Conservation (phyloP, 2,329 filamentous ascomycete genomes). For the Fusarium nematophilum region DNA sequence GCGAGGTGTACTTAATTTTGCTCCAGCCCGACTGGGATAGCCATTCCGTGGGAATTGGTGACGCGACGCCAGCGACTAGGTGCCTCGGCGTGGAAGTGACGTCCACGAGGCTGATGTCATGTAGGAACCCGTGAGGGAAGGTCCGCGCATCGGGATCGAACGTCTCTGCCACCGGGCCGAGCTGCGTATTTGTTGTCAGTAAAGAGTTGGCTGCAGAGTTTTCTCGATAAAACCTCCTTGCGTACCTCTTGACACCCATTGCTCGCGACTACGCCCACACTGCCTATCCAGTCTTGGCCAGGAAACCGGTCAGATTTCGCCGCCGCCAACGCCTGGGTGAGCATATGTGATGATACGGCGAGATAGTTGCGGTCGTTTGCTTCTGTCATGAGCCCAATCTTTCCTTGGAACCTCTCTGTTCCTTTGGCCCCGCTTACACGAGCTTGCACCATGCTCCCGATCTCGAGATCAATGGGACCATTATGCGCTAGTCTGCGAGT, state of each 20-base stretch:
- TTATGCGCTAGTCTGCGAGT: neutral
- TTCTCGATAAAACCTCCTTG: neutral
- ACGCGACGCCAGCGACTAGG: neutral
- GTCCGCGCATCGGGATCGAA: neutral
- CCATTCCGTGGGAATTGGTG: neutral
- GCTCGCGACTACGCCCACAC: neutral
- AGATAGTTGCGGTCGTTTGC: neutral
- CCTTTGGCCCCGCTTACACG: neutral
- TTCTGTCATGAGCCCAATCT: neutral
- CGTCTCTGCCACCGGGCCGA: neutral
- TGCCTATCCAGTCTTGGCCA: neutral
- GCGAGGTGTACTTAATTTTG: neutral
- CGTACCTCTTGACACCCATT: neutral
- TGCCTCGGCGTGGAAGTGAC: neutral
- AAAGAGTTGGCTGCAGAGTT: neutral
- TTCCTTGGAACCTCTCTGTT: neutral
- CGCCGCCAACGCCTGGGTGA: neutral
- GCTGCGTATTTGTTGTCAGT: neutral
- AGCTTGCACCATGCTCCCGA: neutral
- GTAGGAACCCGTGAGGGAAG: neutral
- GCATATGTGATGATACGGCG: neutral
- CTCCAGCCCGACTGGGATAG: neutral
- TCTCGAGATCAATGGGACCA: neutral
- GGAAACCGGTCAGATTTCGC: neutral
- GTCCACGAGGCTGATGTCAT: neutral